Percentiles rank a stretch among this genome's conserved stretches.
Conservation (phyloP, 1,139 yeast genomes). For the Yamadazyma atmosphaerica region DNA sequence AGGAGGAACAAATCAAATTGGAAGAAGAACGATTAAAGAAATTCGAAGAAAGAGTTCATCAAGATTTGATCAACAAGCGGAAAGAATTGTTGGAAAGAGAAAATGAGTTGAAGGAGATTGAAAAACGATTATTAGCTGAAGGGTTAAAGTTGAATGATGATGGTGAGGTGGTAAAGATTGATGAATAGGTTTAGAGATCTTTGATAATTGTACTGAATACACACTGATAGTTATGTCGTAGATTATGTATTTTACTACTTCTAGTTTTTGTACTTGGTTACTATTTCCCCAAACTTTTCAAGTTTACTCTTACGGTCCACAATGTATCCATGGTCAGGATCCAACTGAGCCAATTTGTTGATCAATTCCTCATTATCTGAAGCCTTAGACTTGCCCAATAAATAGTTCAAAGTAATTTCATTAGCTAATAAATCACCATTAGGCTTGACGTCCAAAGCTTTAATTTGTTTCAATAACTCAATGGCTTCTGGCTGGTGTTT, state of each 20-base stretch:
- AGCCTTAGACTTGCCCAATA: conserved; percentile 46
- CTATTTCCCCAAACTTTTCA: conserved; percentile 56
- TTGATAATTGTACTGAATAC: not conserved
- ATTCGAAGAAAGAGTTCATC: conserved; percentile 85
- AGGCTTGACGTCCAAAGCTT: conserved; percentile 31
- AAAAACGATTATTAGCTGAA: conserved; percentile 67
- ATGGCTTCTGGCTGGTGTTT: conserved; percentile 48
- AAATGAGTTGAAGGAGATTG: conserved; percentile 81
- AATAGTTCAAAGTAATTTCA: conserved; percentile 52
- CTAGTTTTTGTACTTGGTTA: conserved; percentile 44
- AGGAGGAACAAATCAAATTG: conserved; percentile 77
- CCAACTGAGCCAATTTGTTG: conserved; percentile 38
- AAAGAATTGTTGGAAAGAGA: conserved; percentile 86
- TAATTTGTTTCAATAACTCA: conserved; percentile 47
- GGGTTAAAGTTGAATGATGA: conserved; percentile 45
- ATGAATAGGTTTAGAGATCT: conserved; percentile 8
- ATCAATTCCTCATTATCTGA: conserved; percentile 42
- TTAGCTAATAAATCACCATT: conserved; percentile 59
- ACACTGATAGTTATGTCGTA: not conserved
- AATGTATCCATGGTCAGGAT: conserved; percentile 52
- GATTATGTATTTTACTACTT: no score
- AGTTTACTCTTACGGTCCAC: conserved; percentile 53
- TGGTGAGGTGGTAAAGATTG: conserved; percentile 41
- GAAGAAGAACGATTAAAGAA: conserved; percentile 80
- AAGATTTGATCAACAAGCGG: conserved; percentile 81